Base-by-base conservation (phyloP, 352 stramenopile species). In the Nothophytophthora sp. region DNA sequence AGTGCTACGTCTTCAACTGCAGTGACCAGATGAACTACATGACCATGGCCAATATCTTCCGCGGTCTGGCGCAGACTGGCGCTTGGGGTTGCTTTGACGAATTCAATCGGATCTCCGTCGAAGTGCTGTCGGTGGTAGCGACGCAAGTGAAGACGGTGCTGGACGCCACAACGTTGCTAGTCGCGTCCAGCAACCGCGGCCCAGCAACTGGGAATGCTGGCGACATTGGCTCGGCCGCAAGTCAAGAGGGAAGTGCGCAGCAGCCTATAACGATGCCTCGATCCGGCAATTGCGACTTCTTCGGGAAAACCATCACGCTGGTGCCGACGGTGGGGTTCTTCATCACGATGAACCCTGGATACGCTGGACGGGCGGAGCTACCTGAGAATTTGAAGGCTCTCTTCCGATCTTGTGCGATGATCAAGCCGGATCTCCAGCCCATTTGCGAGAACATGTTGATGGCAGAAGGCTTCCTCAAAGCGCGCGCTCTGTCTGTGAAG, bases 91-190 rank as follows among this genome's bases (percentile, higher is more conserved):
- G 94, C 58, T 98, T 98, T 66, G 94, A 98, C 52, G 92, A 98
- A 63, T 98, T 98, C 50, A 98, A 98, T 49, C 89, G 95, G 28
- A 98, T 98, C 63, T 95, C 90, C 7, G 96, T 99, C 28, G 95
- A 99, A 67, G 96, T 98, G 10, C 62, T 99, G 6, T 97, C 85
- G 1, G 94, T 98, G 12, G 95, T 99, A 11, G 93, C 94, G 13
- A 98, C 95, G 3, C 96, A 99, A 52, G 95, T 99, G n/a, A 98
- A 99, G 59, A 98, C 94, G 0, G 93, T 99, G 20, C 76, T 99
- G 51, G 96, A 99, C 66, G 91, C 92, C 12, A 70, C 49, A 3
- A 52, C 60, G 2, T 22, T 70, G 13, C 20, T 70, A 1, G 45
- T 70, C 34, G 55, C 55, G 2, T 58, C 50, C n/a, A 55, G 55